Evolutionary conservation across 2,329 filamentous ascomycete genomes (phyloP).

Genomic region (Ophiosphaerella narmari): DNA sequence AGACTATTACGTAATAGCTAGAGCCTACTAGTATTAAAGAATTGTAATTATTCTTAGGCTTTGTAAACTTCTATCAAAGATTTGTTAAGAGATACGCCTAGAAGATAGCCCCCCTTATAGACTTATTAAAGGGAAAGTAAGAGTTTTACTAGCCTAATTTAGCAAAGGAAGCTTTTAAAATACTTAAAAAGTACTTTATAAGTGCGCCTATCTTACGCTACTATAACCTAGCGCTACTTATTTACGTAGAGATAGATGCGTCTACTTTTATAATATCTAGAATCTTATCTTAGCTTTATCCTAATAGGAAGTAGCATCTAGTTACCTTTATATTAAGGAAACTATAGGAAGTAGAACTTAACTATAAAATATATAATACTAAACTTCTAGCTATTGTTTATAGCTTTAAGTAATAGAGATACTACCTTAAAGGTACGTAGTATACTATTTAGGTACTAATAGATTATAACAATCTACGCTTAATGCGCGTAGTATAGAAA

Average conservation of each 20-base stretch:
- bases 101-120: not conserved
- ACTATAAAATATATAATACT: not conserved
- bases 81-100: not conserved
- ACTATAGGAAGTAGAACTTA: not conserved
- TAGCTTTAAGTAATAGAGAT: not conserved
- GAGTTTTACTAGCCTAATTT: not conserved
- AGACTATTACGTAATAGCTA: not conserved
- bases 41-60: not conserved
- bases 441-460: too few species aligned
- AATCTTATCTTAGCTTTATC: not conserved
- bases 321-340: not conserved
- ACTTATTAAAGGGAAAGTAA: not conserved
- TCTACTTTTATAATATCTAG: not conserved
- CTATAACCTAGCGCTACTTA: too few species aligned
- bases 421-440: not conserved
- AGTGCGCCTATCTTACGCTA: too few species aligned
- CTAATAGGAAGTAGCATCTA: not conserved
- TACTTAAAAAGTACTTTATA: too few species aligned
- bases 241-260: too few species aligned
- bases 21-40: not conserved
- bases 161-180: too few species aligned
- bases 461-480: too few species aligned
- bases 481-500: too few species aligned
- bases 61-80: not conserved
- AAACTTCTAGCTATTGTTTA: not conserved